Evolutionary conservation across 768 basidiomycete genomes (phyloP), one percentile per base, ranked within the genome.

Genomic region (Austroboletus festivus): DNA sequence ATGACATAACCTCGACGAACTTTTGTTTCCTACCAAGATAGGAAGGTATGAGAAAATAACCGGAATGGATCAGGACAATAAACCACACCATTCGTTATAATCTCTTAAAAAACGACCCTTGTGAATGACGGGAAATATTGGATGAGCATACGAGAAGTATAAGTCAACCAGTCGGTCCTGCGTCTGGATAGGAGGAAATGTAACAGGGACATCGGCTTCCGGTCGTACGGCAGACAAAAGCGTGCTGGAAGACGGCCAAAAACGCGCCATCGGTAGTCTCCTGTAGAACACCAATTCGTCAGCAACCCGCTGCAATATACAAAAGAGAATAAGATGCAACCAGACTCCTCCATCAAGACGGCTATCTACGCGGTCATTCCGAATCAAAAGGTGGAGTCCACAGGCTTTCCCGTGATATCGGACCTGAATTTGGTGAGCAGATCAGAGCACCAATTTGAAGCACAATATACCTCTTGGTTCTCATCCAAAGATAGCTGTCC

Each of bases 91-190:
- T 15, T 70, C 66, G 33, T 73, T 69, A 60, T 80, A 92, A 53
- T 86, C 82, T 16, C 76, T 65, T 55, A 87, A 62, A 64, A 93
- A 91, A 19, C 79, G 76, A 12, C 67, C 69, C 66, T 84, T 87
- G 65, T 89, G 81, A n/a, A 93, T 68, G 39, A 93, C 74, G 7
- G 92, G 93, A 57, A 89, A 87, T 44, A 83, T 74, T 6, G 92
- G 90, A 56, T 94, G 91, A 24, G 87, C 82, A 58, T 90, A 86
- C 11, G 79, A 80, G 68, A 93, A 93, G 65, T 89, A 94, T 8
- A 91, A 70, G 26, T 80, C 76, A 42, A 93, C 63, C 4, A 93
- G 73, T 33, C 75, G 77, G 48, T 86, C 80, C 64, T 90, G 89
- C 28, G 80, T 69, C 16, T 76, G 73, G 19, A 72, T 58, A 22